Percentiles rank a stretch among this genome's conserved stretches.
Evolutionary conservation across 441 rosid genomes (phyloP).

Genomic region (Euphorbia schlechtendalii): DNA sequence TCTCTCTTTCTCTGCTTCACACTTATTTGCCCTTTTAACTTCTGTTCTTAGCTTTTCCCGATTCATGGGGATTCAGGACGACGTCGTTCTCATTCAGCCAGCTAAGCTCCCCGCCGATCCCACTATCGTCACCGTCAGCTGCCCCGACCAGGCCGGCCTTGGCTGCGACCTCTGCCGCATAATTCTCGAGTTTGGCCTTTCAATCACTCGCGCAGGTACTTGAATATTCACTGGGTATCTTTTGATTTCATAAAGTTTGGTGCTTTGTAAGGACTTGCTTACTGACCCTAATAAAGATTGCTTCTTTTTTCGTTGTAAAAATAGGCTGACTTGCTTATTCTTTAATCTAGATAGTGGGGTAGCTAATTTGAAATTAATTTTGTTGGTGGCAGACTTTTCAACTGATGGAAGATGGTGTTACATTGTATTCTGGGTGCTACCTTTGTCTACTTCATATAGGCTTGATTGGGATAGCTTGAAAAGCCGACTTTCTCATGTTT

Average conservation of each 20-base stretch:
- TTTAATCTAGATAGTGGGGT: not conserved
- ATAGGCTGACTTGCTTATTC: too few species aligned
- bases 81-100: constrained; percentile 50
- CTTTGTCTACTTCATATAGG: constrained; percentile 30
- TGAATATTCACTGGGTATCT: not conserved
- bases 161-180: constrained; percentile 69
- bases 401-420: constrained; percentile 91
- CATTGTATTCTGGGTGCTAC: constrained; percentile 77
- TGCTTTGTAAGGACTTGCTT: too few species aligned
- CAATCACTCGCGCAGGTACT: constrained; percentile 64
- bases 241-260: not conserved
- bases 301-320: too few species aligned
- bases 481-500: constrained; percentile 42
- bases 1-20: not conserved
- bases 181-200: constrained; percentile 72
- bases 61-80: constrained; percentile 47
- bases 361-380: not conserved
- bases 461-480: constrained; percentile 67
- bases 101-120: constrained; percentile 46
- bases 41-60: not conserved
- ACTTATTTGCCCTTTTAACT: not conserved
- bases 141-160: constrained; percentile 73
- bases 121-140: constrained; percentile 62
- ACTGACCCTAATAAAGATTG: not conserved
- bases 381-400: constrained; percentile 51